phyloP scores from a whole-genome alignment of 2,329 filamentous ascomycete species.

The Fusarium mexicanum region DNA sequence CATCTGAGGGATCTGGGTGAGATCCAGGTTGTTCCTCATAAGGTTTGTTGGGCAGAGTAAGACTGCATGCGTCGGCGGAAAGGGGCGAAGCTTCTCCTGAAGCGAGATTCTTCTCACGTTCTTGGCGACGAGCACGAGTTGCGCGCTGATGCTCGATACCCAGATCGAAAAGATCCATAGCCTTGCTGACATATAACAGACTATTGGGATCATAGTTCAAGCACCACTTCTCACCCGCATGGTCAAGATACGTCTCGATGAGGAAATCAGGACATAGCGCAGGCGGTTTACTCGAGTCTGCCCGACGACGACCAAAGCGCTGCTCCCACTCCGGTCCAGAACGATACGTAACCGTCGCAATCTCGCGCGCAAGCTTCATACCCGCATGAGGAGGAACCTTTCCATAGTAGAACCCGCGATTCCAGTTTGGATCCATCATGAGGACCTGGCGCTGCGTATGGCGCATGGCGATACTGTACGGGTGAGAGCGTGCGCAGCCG shows the following conservation, averaged over 20 bases:
- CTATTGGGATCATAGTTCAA: conserved; percentile 97
- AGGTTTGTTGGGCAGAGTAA: conserved; percentile 83
- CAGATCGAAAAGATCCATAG: conserved; percentile 98
- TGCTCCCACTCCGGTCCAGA: conserved; percentile 98
- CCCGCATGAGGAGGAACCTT: conserved; percentile 89
- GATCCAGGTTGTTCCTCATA: conserved; percentile 82
- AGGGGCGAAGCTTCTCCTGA: conserved; percentile 62
- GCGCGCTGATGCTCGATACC: conserved; percentile 75
- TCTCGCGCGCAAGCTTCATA: conserved; percentile 98
- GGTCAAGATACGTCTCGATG: conserved; percentile 97
- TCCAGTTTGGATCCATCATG: conserved; percentile 99
- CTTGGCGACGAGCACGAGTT: conserved; percentile 68
- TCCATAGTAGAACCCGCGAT: conserved; percentile 92
- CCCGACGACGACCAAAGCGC: conserved; percentile 86
- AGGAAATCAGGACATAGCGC: conserved; percentile 97
- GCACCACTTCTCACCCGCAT: conserved; percentile 98
- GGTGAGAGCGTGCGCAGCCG: conserved; percentile 92
- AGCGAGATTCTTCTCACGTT: conserved; percentile 67
- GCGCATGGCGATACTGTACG: conserved; percentile 98
- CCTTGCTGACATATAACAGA: conserved; percentile 94
- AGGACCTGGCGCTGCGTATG: conserved; percentile 97
- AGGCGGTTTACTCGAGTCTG: conserved; percentile 85
- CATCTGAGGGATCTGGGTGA: conserved; percentile 47
- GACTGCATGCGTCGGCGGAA: conserved; percentile 65
- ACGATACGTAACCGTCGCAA: conserved; percentile 96